Percentiles rank a stretch among this genome's conserved stretches.
phyloP scores from a whole-genome alignment of 2,329 filamentous ascomycete species.

The Paraphoma sp. region DNA sequence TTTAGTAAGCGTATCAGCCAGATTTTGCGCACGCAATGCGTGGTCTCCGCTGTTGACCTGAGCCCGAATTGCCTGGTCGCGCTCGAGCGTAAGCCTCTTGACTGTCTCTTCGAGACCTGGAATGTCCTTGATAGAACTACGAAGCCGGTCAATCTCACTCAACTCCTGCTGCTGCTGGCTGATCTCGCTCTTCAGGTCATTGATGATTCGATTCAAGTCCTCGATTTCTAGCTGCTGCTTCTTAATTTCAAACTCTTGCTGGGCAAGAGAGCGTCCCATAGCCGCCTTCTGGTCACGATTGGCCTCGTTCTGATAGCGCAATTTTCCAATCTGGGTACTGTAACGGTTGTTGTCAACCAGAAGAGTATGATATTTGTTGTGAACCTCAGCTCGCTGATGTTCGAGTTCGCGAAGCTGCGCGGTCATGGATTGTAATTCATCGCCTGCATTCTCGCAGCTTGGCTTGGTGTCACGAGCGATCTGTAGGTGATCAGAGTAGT shows the following conservation, averaged over 20 bases:
- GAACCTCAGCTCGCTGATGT: not conserved
- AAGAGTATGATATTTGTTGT: not conserved
- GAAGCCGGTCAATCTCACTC: constrained; percentile 17
- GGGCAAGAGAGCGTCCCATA: constrained; percentile 22
- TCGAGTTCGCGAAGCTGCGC: constrained; percentile 11
- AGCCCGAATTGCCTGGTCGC: constrained; percentile 4
- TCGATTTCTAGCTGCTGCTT: constrained; percentile 20
- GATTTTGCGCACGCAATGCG: constrained; percentile 2
- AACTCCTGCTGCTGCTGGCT: not conserved
- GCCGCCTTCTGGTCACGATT: constrained; percentile 23
- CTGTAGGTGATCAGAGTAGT: not conserved
- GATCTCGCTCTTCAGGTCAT: not conserved
- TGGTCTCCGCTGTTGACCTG: constrained; percentile 4
- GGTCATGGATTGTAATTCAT: constrained; percentile 1
- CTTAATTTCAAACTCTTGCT: constrained; percentile 23
- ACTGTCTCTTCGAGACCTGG: not conserved
- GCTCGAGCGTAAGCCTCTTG: not conserved
- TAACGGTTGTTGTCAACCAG: constrained; percentile 2
- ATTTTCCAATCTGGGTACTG: constrained; percentile 12
- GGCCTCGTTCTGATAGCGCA: constrained; percentile 22
- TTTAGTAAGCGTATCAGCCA: constrained; percentile 11
- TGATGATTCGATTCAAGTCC: constrained; percentile 5
- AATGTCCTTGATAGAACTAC: not conserved
- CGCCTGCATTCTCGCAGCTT: constrained; percentile 7
- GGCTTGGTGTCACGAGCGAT: constrained; percentile 13